Percentiles rank a stretch among this genome's conserved stretches.
phyloP scores from a whole-genome alignment of 768 basidiomycete genomes.

The Psilocybe tampanensis region DNA sequence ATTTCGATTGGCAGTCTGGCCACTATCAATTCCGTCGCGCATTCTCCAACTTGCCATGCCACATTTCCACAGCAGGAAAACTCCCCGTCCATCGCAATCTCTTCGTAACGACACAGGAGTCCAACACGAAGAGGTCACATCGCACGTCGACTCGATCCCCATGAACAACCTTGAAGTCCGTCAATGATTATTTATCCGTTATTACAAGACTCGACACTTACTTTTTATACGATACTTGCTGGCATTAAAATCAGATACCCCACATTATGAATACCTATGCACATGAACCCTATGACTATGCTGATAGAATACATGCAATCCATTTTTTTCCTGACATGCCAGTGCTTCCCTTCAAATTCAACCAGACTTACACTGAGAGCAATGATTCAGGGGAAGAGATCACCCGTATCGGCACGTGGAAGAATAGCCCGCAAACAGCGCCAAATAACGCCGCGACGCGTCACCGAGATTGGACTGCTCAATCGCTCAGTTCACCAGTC shows the following conservation, averaged over 20 bases:
- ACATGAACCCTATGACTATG: slow-evolving; percentile 31
- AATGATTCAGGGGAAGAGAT: slow-evolving; percentile 20
- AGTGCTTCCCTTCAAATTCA: slow-evolving; percentile 2
- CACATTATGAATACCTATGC: slow-evolving; percentile 26
- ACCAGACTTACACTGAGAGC: not conserved
- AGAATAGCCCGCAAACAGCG: slow-evolving; percentile 33
- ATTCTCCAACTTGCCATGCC: slow-evolving; percentile 32
- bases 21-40: slow-evolving; percentile 51
- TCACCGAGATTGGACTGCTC: slow-evolving; percentile 45
- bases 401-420: slow-evolving; percentile 31
- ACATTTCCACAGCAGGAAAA: slow-evolving; percentile 22
- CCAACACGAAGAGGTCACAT: slow-evolving; percentile 10
- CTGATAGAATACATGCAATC: slow-evolving; percentile 31
- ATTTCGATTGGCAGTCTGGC: slow-evolving; percentile 50
- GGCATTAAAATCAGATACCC: slow-evolving; percentile 36
- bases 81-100: slow-evolving; percentile 11
- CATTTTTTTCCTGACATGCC: slow-evolving; percentile 23
- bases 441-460: slow-evolving; percentile 65
- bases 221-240: slow-evolving; percentile 39
- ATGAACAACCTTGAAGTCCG: slow-evolving; percentile 50
- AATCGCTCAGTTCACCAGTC: slow-evolving; percentile 35
- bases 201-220: slow-evolving; percentile 32
- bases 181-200: slow-evolving; percentile 43
- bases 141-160: slow-evolving; percentile 30
- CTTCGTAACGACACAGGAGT: not conserved